These are phyloP conservation scores for Colletotrichum gloeosporioides DNA, from an alignment of 2,329 filamentous ascomycete genomes.

Conservation along the genomic window DNA sequence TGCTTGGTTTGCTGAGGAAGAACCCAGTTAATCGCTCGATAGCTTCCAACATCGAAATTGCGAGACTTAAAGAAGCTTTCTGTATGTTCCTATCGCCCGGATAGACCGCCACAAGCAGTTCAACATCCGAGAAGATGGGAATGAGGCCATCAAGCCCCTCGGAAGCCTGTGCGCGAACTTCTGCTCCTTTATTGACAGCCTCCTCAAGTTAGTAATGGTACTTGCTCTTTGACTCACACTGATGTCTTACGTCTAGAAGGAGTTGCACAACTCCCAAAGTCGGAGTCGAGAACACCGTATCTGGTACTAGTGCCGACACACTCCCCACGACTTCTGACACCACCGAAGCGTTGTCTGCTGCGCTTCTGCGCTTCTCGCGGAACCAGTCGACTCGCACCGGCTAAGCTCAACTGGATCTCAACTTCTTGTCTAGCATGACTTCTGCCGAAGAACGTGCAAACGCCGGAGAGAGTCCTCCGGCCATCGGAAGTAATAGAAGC, in stretches of 20 bases:
- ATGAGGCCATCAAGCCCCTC: not conserved
- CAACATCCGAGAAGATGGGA: not conserved
- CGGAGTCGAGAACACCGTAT: not conserved
- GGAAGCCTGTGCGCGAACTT: not conserved
- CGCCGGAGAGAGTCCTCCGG: accelerated
- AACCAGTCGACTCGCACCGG: not conserved
- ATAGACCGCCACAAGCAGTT: not conserved
- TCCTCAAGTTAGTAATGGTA: not conserved
- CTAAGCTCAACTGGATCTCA: not conserved
- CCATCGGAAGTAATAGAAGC: not conserved
- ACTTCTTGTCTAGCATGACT: not conserved
- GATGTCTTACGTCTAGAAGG: not conserved
- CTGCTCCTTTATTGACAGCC: not conserved
- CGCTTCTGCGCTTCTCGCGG: not conserved
- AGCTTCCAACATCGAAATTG: not conserved
- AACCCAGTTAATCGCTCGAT: not conserved
- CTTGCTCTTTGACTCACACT: not conserved
- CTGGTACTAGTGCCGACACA: not conserved
- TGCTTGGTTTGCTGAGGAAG: not conserved
- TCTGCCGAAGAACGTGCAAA: too few relatives aligned
- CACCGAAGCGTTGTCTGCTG: not conserved
- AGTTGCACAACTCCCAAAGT: not conserved
- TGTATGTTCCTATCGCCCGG: not conserved
- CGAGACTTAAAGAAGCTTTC: not conserved
- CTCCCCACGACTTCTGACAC: not conserved